Evolutionary conservation across 495 filamentous ascomycete genomes (phyloP), one percentile per base, ranked within the genome.

Genomic region (Talaromyces trachyspermus): DNA sequence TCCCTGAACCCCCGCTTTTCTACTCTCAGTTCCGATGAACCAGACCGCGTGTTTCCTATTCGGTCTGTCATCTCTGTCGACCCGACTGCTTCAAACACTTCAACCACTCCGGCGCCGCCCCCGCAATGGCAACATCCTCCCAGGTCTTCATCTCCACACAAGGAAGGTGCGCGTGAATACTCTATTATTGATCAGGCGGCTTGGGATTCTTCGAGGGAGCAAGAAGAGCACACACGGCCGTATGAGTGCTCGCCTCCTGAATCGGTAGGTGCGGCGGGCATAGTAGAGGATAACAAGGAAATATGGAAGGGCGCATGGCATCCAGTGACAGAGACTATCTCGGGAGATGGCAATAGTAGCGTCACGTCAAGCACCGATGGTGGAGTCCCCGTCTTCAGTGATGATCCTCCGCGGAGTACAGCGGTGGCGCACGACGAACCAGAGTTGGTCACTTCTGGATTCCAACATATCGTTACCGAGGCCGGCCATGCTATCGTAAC

Each of bases 401-500:
- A 49, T 5, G 46, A 49, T 1, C 19, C 18, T 27, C 12, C 46
- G n/a, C 46, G 35, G 11, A 41, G 35, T 22, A 42, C 3, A 10
- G 19, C 11, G 43, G 23, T 14, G 57, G 51, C 44, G 46, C 14
- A 15, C 8, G 61, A 65, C 15, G 70, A 71, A 2, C 42, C 51
- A 5, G 57, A 57, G 11, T 65, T 79, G 23, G 53, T 88, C 7
- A 89, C 89, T 2, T 62, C 77, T 11, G 80, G 89, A 3, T 95
- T 94, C 63, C 83, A 81, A 57, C 88, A 97, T 62, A 70, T 86
- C 18, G 60, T 85, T 36, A 90, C 85, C 0, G 79, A 88, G 5
- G 84, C 77, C 38, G 89, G 89, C 0, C 90, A 97, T 67, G 85
- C 83, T 4, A 78, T 97, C 15, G 83, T 95, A 40, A 91, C 88